Evolutionary conservation across 2,329 filamentous ascomycete genomes (phyloP).

Genomic region (Microdochium paspali): DNA sequence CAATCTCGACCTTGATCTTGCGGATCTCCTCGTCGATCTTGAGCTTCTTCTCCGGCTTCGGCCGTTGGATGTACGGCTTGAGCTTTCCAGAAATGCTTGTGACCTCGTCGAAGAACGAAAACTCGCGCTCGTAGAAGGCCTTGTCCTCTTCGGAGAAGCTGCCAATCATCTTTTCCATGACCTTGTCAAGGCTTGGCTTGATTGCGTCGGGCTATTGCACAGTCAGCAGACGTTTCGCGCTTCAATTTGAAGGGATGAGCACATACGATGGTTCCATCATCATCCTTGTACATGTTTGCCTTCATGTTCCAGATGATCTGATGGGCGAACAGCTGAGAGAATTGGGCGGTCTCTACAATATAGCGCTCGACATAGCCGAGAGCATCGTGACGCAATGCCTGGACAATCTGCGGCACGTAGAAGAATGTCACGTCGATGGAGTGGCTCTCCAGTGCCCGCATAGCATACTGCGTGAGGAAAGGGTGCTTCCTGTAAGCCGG

Average conservation of each 20-base stretch:
- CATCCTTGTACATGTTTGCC: conserved; percentile 95
- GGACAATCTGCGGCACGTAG: conserved; percentile 96
- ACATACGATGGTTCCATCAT: conserved; percentile 73
- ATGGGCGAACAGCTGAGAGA: conserved; percentile 96
- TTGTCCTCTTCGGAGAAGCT: conserved; percentile 74
- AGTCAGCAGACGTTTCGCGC: conserved; percentile 11
- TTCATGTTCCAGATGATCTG: conserved; percentile 99
- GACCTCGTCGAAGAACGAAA: conserved; percentile 96
- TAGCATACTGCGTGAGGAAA: conserved; percentile 91
- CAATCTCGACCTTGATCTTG: conserved; percentile 94
- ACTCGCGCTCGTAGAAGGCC: conserved; percentile 87
- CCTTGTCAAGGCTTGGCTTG: conserved; percentile 86
- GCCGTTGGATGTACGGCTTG: conserved; percentile 82
- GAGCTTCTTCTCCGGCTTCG: conserved; percentile 95
- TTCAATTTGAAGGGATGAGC: not conserved
- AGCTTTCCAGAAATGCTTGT: conserved; percentile 93
- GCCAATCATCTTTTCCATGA: conserved; percentile 73
- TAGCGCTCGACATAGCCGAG: conserved; percentile 94
- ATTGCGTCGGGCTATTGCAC: conserved; percentile 65
- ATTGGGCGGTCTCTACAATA: conserved; percentile 91
- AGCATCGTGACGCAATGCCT: conserved; percentile 84
- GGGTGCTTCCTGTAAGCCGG: conserved; percentile 87
- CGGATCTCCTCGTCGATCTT: conserved; percentile 98
- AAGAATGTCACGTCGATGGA: conserved; percentile 98
- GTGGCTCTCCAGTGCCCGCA: conserved; percentile 88